Evolutionary conservation across 768 basidiomycete species (phyloP), one percentile per base, ranked within the genome.

Genomic region (Cystobasidium onofrii): DNA sequence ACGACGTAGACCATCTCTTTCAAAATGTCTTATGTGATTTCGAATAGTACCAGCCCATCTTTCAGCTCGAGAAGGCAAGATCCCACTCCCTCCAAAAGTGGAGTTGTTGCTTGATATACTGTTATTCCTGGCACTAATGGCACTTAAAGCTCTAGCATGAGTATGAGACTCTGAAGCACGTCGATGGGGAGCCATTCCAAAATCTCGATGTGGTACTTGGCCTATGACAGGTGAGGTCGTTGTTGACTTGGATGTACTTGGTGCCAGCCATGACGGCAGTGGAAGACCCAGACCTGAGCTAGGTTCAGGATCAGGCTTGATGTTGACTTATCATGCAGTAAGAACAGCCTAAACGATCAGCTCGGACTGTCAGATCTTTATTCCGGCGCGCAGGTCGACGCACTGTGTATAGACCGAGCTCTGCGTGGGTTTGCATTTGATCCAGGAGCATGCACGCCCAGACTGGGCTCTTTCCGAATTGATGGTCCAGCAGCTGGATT

Each of bases 291-390:
- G 25, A 15, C 44, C 44, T n/a, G 65, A 25, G 18, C 43, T 29
- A 25, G 65, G 65, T 25, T 43, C 50, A 7, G 65, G 65, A 27
- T 44, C 65, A 12, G 65, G 65, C 31, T 67, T 67, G 65, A 67
- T 67, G 65, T 67, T 67, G 65, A 67, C 39, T 25, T 15, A 17
- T 33, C 4, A 29, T 61, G 57, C 23, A 12, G 4, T 6, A 6
- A 23, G 20, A 25, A 55, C 4, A 23, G 31, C 23, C 13, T 25
- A 61, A 4, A 61, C 7, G n/a, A 17, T 50, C 18, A 50, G 46
- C 46, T 50, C n/a, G n/a, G n/a, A n/a, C n/a, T n/a, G n/a, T 7
- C 41, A 43, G 18, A 9, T 9, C 41, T 43, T 18, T 9, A 43
- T 18, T 9, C 41, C 9, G 18, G 9, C 41, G 41, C 9, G 41